Percentiles rank a stretch among this genome's conserved stretches.
phyloP scores from a whole-genome alignment of 164 flowering plant genomes.

The Buxus sempervirens region DNA sequence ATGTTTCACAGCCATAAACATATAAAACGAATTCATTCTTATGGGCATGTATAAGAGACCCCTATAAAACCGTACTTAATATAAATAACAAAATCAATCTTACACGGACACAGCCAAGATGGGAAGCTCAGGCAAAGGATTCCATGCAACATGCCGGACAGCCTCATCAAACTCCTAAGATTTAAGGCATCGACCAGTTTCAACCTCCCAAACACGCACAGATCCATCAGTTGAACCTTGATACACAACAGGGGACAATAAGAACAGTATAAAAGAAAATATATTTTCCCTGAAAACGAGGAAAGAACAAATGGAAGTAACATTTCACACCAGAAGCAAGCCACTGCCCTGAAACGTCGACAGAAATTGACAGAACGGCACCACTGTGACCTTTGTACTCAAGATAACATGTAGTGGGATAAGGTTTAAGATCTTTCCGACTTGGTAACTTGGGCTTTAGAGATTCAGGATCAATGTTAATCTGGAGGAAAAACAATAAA shows the following conservation, averaged over 20 bases:
- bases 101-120: slow-evolving; percentile 77
- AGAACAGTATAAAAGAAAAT: slow-evolving; percentile 1
- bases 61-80: no score
- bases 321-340: slow-evolving; percentile 69
- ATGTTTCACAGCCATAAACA: no score
- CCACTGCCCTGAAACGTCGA: slow-evolving; percentile 77
- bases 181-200: slow-evolving; percentile 75
- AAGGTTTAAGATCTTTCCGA: slow-evolving; percentile 86
- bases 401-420: slow-evolving; percentile 70
- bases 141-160: slow-evolving; percentile 81
- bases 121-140: slow-evolving; percentile 76
- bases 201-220: slow-evolving; percentile 95
- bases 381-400: slow-evolving; percentile 87
- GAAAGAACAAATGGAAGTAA: neutral
- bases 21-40: no score
- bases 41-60: no score
- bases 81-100: slow-evolving; percentile 17
- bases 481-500: slow-evolving; percentile 40
- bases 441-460: slow-evolving; percentile 90
- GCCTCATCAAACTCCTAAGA: slow-evolving; percentile 70
- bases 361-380: slow-evolving; percentile 73
- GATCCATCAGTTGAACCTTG: slow-evolving; percentile 88
- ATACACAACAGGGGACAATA: slow-evolving; percentile 5
- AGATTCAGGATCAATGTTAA: slow-evolving; percentile 92
- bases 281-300: neutral